These are phyloP conservation scores for Arthrobotrys sphaeroides DNA, from an alignment of 2,329 filamentous ascomycete species.

Conservation along the genomic window DNA sequence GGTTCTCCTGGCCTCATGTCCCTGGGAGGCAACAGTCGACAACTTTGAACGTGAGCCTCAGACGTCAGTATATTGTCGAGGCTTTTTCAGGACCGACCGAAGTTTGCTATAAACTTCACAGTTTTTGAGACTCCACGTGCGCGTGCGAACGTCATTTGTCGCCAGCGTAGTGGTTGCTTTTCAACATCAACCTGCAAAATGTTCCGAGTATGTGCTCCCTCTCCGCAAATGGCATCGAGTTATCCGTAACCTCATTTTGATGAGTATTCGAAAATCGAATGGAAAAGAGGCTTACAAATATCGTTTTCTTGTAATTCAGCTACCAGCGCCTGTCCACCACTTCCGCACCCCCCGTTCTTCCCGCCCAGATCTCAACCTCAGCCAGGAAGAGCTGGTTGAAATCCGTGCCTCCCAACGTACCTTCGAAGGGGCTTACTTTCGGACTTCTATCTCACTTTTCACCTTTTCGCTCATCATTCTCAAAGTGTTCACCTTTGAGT, in stretches of 20 bases:
- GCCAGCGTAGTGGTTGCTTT: too few species aligned
- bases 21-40: background rate
- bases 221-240: background rate
- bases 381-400: slow-evolving; percentile 86
- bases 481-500: slow-evolving; percentile 95
- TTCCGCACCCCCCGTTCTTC: slow-evolving; percentile 3
- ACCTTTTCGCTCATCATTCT: slow-evolving; percentile 93
- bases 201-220: slow-evolving; percentile 5
- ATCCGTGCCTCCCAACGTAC: slow-evolving; percentile 94
- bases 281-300: too few species aligned
- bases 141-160: too few species aligned
- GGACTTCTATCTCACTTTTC: slow-evolving; percentile 93
- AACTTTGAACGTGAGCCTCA: background rate
- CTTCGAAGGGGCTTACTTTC: slow-evolving; percentile 96
- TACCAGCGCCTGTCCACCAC: slow-evolving; percentile 34
- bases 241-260: background rate
- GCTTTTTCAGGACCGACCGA: too few species aligned
- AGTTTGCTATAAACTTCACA: too few species aligned
- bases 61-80: background rate
- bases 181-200: background rate
- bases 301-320: background rate
- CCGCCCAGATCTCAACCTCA: slow-evolving; percentile 65
- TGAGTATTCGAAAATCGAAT: too few species aligned
- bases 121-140: too few species aligned
- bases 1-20: background rate